Evolutionary conservation across 2,329 filamentous ascomycete species (phyloP).

Genomic region (Aspergillus clavatus): DNA sequence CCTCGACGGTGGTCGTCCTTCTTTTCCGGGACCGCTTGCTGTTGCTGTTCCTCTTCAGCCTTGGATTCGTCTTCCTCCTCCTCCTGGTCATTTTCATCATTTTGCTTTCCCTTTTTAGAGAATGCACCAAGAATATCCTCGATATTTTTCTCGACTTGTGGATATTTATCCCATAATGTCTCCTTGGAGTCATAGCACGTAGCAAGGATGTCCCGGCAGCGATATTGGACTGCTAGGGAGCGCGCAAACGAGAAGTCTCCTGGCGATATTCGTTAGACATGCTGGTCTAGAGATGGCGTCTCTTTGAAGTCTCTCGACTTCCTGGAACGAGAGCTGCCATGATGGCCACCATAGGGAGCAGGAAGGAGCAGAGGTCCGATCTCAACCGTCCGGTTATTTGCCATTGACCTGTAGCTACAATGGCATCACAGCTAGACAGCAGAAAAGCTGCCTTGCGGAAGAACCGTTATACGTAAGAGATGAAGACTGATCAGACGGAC

Average conservation of each 20-base stretch:
- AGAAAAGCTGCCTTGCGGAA: too few species aligned
- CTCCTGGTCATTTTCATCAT: too few species aligned
- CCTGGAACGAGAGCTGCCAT: too few species aligned
- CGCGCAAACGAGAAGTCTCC: conserved; percentile 47
- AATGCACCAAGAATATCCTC: conserved; percentile 33
- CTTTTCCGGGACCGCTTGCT: neutral
- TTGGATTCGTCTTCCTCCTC: conserved; percentile 3
- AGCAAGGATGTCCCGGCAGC: conserved; percentile 38
- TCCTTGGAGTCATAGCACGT: conserved; percentile 44
- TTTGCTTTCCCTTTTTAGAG: neutral
- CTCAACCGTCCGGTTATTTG: too few species aligned
- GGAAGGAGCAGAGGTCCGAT: too few species aligned
- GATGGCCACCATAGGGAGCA: too few species aligned
- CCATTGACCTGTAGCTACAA: too few species aligned
- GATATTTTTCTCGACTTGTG: conserved; percentile 60
- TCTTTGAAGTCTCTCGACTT: too few species aligned
- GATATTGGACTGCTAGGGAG: conserved; percentile 40
- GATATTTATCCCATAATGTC: conserved; percentile 65
- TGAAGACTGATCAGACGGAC: too few species aligned
- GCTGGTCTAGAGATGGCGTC: too few species aligned
- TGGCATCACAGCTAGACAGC: too few species aligned
- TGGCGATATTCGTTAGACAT: conserved; percentile 10
- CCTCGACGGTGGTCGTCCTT: conserved; percentile 1
- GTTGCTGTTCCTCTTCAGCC: neutral
- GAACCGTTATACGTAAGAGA: too few species aligned